phyloP scores from a whole-genome alignment of 352 stramenopile species.

The Phytophthora kernoviae region DNA sequence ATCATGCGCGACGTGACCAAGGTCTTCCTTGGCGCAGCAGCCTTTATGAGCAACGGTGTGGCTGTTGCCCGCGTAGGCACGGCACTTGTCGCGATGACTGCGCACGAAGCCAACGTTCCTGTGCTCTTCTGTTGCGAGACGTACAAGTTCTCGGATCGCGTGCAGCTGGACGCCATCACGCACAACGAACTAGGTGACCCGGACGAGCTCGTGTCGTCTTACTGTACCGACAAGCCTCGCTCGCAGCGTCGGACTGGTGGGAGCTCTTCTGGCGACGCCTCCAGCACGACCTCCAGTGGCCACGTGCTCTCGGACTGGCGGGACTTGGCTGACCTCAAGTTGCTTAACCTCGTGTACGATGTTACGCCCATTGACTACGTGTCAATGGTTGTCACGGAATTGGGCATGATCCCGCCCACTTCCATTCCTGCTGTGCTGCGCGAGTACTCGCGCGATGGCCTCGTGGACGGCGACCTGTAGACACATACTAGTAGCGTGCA shows the following conservation, averaged over 20 bases:
- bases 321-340: slow-evolving; percentile 70
- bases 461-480: slow-evolving; percentile 48
- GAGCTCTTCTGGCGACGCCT: slow-evolving; percentile 3
- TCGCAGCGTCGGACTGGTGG: slow-evolving; percentile 24
- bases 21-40: slow-evolving; percentile 94
- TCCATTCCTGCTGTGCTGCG: slow-evolving; percentile 97
- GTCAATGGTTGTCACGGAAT: slow-evolving; percentile 97
- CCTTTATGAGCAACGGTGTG: slow-evolving; percentile 96
- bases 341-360: slow-evolving; percentile 94
- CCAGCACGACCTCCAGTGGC: slow-evolving; percentile 12
- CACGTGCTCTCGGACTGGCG: slow-evolving; percentile 88
- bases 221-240: slow-evolving; percentile 58
- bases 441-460: slow-evolving; percentile 87
- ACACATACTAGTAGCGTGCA: slow-evolving; percentile 9
- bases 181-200: slow-evolving; percentile 98
- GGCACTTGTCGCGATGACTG: slow-evolving; percentile 92
- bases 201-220: slow-evolving; percentile 80
- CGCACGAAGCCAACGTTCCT: slow-evolving; percentile 91
- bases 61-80: slow-evolving; percentile 92
- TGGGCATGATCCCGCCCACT: slow-evolving; percentile 97
- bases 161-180: slow-evolving; percentile 98
- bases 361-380: slow-evolving; percentile 97
- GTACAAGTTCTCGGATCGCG: slow-evolving; percentile 97
- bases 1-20: slow-evolving; percentile 97
- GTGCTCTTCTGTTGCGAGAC: slow-evolving; percentile 98